A percentile compares a stretch with the other conserved stretches of the same genome.
Evolutionary conservation across 2,329 filamentous ascomycete species (phyloP).

Genomic region (Podosphaera aphanis): DNA sequence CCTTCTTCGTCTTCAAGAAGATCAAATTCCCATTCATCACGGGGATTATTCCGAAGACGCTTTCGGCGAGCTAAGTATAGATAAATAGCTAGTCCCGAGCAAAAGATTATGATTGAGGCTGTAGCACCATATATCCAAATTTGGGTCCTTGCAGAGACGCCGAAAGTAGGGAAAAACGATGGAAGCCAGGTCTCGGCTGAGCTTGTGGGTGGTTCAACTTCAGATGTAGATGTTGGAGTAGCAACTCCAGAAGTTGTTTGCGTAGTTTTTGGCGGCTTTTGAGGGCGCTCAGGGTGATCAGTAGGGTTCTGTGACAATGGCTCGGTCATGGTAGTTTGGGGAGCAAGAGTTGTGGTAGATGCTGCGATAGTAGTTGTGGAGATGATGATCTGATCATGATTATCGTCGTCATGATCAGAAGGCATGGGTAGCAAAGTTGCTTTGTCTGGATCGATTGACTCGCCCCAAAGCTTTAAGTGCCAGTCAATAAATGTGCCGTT

Average conservation of each 20-base stretch:
- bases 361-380: conserved; percentile 39
- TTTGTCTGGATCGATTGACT: conserved; percentile 52
- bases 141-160: conserved; percentile 65
- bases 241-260: conserved; percentile 7
- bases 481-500: conserved; percentile 69
- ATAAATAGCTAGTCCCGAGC: conserved; percentile 56
- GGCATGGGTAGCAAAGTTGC: conserved; percentile 62
- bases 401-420: conserved; percentile 56
- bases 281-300: conserved; percentile 41
- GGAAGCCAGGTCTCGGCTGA: conserved; percentile 38
- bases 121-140: conserved; percentile 83
- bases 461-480: conserved; percentile 86
- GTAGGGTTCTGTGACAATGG: conserved; percentile 23
- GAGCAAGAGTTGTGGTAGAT: conserved; percentile 21
- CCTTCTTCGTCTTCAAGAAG: conserved; percentile 65
- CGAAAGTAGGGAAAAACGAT: conserved; percentile 74
- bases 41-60: conserved; percentile 47
- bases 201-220: conserved; percentile 13
- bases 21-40: conserved; percentile 84
- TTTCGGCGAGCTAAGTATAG: conserved; percentile 59
- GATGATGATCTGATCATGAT: conserved; percentile 39
- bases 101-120: conserved; percentile 68
- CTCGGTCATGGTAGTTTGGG: conserved; percentile 21
- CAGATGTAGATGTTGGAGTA: conserved; percentile 4
- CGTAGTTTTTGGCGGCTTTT: conserved; percentile 18